These are phyloP conservation scores for Phaeosphaeriaceae sp. DNA, from an alignment of 2,329 filamentous ascomycete genomes.

Conservation along the genomic window DNA sequence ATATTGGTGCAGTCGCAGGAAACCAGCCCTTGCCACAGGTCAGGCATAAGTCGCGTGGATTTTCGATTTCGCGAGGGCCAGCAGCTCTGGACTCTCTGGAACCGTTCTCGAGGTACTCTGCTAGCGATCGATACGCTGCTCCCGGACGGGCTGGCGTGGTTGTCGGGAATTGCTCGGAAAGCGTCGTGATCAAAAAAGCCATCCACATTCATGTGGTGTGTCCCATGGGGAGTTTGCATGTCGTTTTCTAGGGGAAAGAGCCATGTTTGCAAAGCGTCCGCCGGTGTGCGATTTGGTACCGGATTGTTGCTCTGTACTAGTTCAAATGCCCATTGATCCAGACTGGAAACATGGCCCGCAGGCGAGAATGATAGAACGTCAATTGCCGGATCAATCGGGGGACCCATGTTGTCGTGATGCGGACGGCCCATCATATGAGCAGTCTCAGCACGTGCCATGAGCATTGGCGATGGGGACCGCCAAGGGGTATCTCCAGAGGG, in stretches of 20 bases:
- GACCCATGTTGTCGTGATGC: conserved; percentile 44
- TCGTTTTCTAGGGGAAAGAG: conserved; percentile 45
- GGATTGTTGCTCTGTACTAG: conserved; percentile 47
- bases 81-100: conserved; percentile 48
- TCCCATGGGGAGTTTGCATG: conserved; percentile 30
- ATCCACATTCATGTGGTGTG: conserved; percentile 40
- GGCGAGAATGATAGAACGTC: conserved; percentile 46
- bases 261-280: conserved; percentile 47
- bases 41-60: conserved; percentile 41
- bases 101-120: conserved; percentile 47
- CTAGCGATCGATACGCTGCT: conserved; percentile 47
- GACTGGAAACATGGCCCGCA: conserved; percentile 41
- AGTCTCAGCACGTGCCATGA: conserved; percentile 32
- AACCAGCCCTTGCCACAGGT: conserved; percentile 44
- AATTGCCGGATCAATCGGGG: conserved; percentile 47
- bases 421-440: conserved; percentile 29
- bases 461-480: conserved; percentile 43
- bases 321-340: conserved; percentile 49
- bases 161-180: conserved; percentile 29
- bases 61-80: conserved; percentile 46
- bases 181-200: conserved; percentile 40
- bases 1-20: conserved; percentile 42
- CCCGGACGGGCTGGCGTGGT: conserved; percentile 42
- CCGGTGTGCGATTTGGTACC: conserved; percentile 44
- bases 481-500: conserved; percentile 41